phyloP scores from a whole-genome alignment of 352 stramenopile genomes.

The Pythium biforme region DNA sequence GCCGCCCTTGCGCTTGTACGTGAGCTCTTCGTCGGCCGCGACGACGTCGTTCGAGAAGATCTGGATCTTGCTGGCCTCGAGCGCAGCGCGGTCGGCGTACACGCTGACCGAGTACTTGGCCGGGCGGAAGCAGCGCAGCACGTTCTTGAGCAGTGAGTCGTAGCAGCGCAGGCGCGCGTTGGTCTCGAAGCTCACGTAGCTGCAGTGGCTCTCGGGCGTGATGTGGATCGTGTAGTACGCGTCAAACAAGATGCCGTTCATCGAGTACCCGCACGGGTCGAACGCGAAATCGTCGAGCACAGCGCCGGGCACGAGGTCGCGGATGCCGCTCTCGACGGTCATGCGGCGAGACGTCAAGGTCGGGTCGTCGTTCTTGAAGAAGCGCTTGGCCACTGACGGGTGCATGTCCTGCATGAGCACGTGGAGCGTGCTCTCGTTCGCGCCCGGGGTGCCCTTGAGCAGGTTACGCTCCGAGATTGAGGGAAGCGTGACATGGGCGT shows the following conservation, averaged over 20 bases:
- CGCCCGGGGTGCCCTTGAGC: conserved; percentile 22
- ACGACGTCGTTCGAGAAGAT: conserved; percentile 77
- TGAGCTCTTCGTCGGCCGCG: conserved; percentile 67
- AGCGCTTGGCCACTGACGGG: conserved; percentile 74
- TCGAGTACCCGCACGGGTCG: conserved; percentile 97
- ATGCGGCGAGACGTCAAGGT: conserved; percentile 85
- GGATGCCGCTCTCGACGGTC: conserved; percentile 94
- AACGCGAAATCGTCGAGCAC: conserved; percentile 97
- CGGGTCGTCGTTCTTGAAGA: conserved; percentile 78
- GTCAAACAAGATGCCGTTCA: conserved; percentile 98
- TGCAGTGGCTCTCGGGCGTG: conserved; percentile 96
- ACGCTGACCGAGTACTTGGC: conserved; percentile 97
- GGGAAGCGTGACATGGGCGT: conserved; percentile 21
- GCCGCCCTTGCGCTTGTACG: conserved; percentile 80
- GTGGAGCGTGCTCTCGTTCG: conserved; percentile 74
- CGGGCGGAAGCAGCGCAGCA: conserved; percentile 97
- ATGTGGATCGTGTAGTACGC: conserved; percentile 99
- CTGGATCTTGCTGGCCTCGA: conserved; percentile 64
- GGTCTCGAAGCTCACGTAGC: conserved; percentile 98
- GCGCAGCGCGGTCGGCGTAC: conserved; percentile 89
- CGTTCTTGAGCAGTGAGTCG: conserved; percentile 95
- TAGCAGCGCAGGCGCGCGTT: conserved; percentile 89
- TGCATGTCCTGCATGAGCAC: conserved; percentile 89
- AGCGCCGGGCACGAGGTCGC: conserved; percentile 93
- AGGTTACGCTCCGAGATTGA: conserved; percentile 23